A percentile compares a stretch with the other conserved stretches of the same genome.
phyloP scores from a whole-genome alignment of 73 alveolate genomes.

The Paramecium octaurelia region DNA sequence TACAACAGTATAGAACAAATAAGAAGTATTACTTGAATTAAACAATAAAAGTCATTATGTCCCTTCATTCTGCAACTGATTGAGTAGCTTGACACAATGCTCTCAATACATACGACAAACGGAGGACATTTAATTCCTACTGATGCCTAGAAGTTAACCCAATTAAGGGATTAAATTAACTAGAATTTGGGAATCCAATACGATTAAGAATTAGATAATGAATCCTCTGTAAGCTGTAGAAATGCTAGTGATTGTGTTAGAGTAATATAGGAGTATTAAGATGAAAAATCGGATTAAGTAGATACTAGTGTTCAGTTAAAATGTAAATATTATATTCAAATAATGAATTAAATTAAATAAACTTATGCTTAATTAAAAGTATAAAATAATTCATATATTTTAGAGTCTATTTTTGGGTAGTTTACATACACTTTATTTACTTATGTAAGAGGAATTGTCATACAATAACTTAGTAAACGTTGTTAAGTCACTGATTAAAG shows the following conservation, averaged over 20 bases:
- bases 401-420: constrained; percentile 31
- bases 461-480: neutral
- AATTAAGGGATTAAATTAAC: neutral
- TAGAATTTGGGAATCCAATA: neutral
- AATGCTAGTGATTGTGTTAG: neutral
- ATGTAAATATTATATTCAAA: neutral
- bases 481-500: neutral
- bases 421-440: neutral
- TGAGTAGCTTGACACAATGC: neutral
- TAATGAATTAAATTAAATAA: neutral
- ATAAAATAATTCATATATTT: neutral
- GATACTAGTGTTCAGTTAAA: neutral
- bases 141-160: neutral
- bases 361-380: neutral
- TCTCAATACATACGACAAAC: neutral
- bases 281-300: neutral
- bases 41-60: neutral
- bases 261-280: neutral
- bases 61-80: neutral
- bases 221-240: neutral
- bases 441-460: constrained; percentile 28
- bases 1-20: neutral
- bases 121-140: neutral
- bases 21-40: neutral
- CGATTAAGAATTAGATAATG: neutral